These are phyloP conservation scores for Populus ilicifolia DNA, from an alignment of 345 rosid genomes.

Conservation along the genomic window DNA sequence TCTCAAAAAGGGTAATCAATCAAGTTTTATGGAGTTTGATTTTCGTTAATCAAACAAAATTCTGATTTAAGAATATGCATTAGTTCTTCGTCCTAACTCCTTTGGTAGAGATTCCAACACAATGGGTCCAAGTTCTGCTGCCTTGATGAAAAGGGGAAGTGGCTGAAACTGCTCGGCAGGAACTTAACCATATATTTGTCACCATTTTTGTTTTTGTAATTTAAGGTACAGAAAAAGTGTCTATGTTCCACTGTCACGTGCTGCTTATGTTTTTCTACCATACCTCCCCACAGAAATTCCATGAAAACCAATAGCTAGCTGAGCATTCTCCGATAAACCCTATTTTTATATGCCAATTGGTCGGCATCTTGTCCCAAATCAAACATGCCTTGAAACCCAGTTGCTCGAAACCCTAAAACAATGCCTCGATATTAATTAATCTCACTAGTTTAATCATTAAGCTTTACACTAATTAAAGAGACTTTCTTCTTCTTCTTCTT, in stretches of 20 bases:
- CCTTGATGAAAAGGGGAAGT: not conserved
- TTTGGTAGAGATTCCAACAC: not conserved
- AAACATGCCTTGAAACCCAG: conserved; percentile 11
- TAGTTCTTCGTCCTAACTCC: not conserved
- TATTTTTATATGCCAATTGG: conserved; percentile 25
- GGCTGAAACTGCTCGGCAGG: not conserved
- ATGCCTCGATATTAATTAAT: not conserved
- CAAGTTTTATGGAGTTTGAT: too few species aligned
- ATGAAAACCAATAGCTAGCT: conserved; percentile 13
- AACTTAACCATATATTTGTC: not conserved
- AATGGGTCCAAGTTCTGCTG: not conserved
- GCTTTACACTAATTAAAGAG: not conserved
- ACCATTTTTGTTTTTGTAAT: not conserved
- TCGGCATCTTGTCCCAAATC: conserved; percentile 27
- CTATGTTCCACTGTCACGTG: not conserved
- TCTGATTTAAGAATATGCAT: not conserved
- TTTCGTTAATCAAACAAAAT: not conserved
- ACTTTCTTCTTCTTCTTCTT: too few species aligned
- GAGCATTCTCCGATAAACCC: not conserved
- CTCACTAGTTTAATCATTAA: not conserved
- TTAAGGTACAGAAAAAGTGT: not conserved
- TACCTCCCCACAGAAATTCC: conserved; percentile 11
- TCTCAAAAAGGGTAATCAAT: too few species aligned
- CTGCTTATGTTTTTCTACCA: not conserved
- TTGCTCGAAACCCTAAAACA: not conserved